phyloP scores from a whole-genome alignment of 2,329 filamentous ascomycete genomes.

The Fusarium duplospermum region DNA sequence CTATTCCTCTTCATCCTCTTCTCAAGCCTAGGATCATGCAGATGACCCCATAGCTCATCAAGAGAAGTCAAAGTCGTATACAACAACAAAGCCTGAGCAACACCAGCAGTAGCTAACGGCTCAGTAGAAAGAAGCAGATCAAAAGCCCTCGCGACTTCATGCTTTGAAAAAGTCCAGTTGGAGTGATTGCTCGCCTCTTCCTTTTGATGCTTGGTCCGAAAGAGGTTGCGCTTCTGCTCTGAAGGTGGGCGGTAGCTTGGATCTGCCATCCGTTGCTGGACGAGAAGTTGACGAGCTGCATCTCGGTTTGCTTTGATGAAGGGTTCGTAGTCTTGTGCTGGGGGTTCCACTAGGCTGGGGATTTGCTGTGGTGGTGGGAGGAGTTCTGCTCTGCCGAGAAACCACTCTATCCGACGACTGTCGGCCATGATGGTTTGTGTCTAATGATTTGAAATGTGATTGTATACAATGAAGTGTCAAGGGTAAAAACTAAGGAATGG shows the following conservation, averaged over 20 bases:
- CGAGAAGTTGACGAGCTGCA: conserved; percentile 3
- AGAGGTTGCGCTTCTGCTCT: conserved; percentile 8
- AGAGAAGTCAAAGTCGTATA: background rate
- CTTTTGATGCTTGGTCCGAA: conserved; percentile 14
- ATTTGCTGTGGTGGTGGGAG: conserved; percentile 12
- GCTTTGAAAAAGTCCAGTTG: conserved; percentile 22
- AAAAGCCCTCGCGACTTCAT: conserved; percentile 21
- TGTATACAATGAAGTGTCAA: background rate
- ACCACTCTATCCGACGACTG: conserved; percentile 13
- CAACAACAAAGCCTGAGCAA: conserved; percentile 16
- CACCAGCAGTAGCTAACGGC: conserved; percentile 5
- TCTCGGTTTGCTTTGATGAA: background rate
- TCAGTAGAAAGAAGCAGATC: background rate
- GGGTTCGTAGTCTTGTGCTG: conserved; percentile 11
- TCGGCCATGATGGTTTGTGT: conserved; percentile 7
- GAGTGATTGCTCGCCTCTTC: background rate
- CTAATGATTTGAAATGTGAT: background rate
- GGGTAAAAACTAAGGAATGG: background rate
- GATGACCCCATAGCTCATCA: conserved; percentile 25
- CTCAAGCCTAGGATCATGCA: conserved; percentile 12
- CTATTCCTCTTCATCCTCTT: conserved; percentile 25
- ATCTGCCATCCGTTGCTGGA: conserved; percentile 5
- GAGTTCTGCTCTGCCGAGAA: conserved; percentile 16
- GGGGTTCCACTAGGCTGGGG: background rate
- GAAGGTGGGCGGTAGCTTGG: background rate